Evolutionary conservation across 2,329 filamentous ascomycete species (phyloP).

Genomic region (Didymella keratinophila): DNA sequence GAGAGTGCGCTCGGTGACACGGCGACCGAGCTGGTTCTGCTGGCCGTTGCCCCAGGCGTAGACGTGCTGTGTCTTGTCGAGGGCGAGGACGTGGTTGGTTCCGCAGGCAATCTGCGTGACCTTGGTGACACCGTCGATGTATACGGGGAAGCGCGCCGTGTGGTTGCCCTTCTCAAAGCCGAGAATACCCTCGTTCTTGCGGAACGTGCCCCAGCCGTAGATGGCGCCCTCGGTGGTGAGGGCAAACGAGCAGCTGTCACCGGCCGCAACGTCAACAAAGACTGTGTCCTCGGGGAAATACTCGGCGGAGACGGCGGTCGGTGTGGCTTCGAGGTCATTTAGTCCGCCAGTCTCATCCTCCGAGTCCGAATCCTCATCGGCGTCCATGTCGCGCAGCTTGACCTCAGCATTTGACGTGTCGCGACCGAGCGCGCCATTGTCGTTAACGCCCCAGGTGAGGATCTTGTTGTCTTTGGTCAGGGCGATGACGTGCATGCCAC

Average conservation of each 20-base stretch:
- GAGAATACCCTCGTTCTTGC: constrained; percentile 71
- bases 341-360: constrained; percentile 68
- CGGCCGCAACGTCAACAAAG: constrained; percentile 73
- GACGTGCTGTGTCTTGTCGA: constrained; percentile 70
- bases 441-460: constrained; percentile 87
- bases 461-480: constrained; percentile 83
- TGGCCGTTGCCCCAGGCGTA: constrained; percentile 77
- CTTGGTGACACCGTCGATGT: constrained; percentile 70
- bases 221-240: constrained; percentile 78
- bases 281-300: constrained; percentile 68
- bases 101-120: constrained; percentile 71
- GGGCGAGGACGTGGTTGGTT: constrained; percentile 74
- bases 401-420: constrained; percentile 72
- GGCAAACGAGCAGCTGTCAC: constrained; percentile 78
- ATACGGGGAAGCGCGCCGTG: constrained; percentile 55
- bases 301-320: constrained; percentile 63
- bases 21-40: constrained; percentile 73
- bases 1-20: constrained; percentile 67
- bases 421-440: constrained; percentile 80
- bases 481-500: constrained; percentile 82
- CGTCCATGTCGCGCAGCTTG: constrained; percentile 62
- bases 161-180: constrained; percentile 64
- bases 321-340: constrained; percentile 76
- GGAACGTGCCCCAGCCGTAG: constrained; percentile 86
- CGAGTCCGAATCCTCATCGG: constrained; percentile 52